Evolutionary conservation across 129 eudicot species (phyloP), one percentile per base, ranked within the genome.

Genomic region (Chrysanthemum lavandulifolium): DNA sequence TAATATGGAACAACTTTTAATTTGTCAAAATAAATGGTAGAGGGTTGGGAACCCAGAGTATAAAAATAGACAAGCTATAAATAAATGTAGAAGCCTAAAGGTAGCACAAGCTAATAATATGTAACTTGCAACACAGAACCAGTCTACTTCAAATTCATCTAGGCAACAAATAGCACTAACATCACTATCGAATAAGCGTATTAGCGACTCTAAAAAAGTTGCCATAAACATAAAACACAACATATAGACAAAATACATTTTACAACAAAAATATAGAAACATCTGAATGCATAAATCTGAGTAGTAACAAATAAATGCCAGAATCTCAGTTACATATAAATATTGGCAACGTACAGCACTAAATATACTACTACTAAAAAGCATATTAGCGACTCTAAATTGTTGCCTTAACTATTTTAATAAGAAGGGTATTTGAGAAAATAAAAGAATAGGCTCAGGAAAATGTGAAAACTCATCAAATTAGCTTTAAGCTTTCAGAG

Each of bases 311-410:
- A 73, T 63, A 58, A 45, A 77, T 62, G 83, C 84, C 87, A 87
- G 87, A 85, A 88, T 88, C 77, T 82, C 84, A 77, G 81, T 78
- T 58, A n/a, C 83, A 10, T 8, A 53, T 73, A 27, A 0, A 13
- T 85, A 45, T 77, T 31, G 87, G 92, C 85, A 77, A 87, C 89
- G 83, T 79, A 79, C 89, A 84, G 83, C 92, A 76, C 87, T 72
- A 79, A 62, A 23, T 68, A 65, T 79, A 52, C 90, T 67, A 82
- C 40, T 3, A 8, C 25, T 23, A 23, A 13, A 59, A 54, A 76
- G 86, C 72, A 81, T 47, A 74, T 55, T 86, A 85, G 95, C 65
- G 90, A 88, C 88, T 83, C 88, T 85, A 88, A 85, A 68, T 81
- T 85, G 87, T 83, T 85, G 86, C 95, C 95, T 76, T 62, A 5